These are phyloP conservation scores for Candolleomyces eurysporus DNA, from an alignment of 768 basidiomycete species.

Conservation along the genomic window DNA sequence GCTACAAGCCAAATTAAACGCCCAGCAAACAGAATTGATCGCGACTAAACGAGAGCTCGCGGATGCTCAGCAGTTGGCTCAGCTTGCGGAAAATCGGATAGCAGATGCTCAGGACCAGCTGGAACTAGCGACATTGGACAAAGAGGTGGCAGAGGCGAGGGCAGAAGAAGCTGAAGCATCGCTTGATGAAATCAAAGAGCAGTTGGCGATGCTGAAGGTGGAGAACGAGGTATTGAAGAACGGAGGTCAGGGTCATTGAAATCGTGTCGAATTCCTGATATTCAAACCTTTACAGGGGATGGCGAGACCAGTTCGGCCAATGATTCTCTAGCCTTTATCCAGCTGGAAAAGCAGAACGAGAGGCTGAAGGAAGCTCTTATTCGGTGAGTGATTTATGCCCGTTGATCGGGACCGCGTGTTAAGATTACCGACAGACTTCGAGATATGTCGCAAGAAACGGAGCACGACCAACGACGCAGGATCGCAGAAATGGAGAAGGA, in stretches of 20 bases:
- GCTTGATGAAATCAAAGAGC: constrained; percentile 77
- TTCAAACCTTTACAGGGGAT: constrained; percentile 6
- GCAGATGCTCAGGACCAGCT: constrained; percentile 85
- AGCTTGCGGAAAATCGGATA: constrained; percentile 66
- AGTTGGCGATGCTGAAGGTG: constrained; percentile 74
- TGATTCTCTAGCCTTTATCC: constrained; percentile 67
- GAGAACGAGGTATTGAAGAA: constrained; percentile 74
- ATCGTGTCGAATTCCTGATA: constrained; percentile 11
- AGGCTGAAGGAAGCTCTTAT: constrained; percentile 92
- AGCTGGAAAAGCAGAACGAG: constrained; percentile 96
- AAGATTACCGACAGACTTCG: constrained; percentile 54
- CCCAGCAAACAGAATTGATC: constrained; percentile 77
- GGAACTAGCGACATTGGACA: constrained; percentile 94
- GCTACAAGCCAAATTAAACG: constrained; percentile 82
- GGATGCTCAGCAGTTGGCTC: constrained; percentile 72
- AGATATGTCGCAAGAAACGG: constrained; percentile 85
- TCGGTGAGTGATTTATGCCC: constrained; percentile 43
- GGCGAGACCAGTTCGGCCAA: constrained; percentile 39
- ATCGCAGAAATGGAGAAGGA: constrained; percentile 92
- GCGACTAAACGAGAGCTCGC: constrained; percentile 73
- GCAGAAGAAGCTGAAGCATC: constrained; percentile 79
- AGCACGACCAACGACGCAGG: constrained; percentile 76
- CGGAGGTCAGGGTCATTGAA: constrained; percentile 38
- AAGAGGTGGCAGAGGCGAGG: constrained; percentile 94
- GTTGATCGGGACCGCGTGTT: background rate